phyloP scores from a whole-genome alignment of 768 basidiomycete genomes.

The Clitopilus passeckerianus region DNA sequence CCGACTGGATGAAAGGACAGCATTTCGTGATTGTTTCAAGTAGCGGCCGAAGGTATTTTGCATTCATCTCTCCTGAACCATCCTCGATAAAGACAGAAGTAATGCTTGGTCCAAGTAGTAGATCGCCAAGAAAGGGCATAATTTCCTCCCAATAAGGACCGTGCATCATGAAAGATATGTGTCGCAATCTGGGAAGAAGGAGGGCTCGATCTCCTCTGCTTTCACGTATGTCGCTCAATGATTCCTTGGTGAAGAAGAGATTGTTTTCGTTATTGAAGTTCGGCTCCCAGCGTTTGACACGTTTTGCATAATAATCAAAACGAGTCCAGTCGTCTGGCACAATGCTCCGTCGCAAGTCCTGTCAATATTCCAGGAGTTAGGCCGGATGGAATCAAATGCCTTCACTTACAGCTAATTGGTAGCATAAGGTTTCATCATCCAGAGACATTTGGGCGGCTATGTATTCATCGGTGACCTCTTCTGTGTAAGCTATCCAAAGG shows the following conservation, averaged over 20 bases:
- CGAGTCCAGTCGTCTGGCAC: background rate
- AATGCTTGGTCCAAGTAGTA: no score
- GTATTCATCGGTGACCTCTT: background rate
- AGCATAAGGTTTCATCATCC: no score
- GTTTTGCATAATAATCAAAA: background rate
- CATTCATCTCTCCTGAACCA: no score
- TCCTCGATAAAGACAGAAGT: no score
- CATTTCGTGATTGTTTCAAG: no score
- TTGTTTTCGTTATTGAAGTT: background rate
- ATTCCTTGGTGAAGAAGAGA: background rate
- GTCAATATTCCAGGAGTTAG: background rate
- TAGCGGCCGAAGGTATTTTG: no score
- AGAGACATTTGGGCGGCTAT: background rate
- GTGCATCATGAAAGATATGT: background rate
- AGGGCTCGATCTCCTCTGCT: background rate
- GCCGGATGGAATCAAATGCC: no score
- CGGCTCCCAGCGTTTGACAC: background rate
- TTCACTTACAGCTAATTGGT: no score
- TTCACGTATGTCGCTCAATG: background rate
- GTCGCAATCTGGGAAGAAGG: background rate
- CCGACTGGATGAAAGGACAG: no score
- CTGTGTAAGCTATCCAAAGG: background rate
- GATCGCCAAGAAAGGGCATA: no score
- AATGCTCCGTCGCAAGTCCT: background rate
- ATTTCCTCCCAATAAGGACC: no score